These are phyloP conservation scores for Phalaenopsis equestris DNA, from an alignment of 106 monocot species.

Conservation along the genomic window DNA sequence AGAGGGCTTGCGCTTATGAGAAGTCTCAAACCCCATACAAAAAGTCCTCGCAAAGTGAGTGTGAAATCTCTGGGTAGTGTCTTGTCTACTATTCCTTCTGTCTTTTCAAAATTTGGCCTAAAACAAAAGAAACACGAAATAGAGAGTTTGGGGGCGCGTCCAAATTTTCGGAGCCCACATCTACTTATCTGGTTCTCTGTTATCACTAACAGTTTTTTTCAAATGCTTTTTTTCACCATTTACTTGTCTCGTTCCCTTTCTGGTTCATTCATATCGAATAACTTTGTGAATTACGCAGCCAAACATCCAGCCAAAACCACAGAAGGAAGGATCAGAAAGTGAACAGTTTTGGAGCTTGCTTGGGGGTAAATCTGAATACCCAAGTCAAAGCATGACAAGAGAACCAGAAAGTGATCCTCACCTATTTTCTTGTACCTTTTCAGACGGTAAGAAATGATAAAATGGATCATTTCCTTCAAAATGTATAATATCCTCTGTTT, in stretches of 20 bases:
- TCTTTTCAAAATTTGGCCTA: too few species aligned
- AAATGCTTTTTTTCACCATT: not conserved
- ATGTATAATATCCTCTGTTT: not conserved
- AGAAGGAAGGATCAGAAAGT: slow-evolving; percentile 85
- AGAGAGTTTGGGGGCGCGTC: too few species aligned
- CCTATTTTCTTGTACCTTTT: slow-evolving; percentile 71
- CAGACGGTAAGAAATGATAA: slow-evolving; percentile 44
- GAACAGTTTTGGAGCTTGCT: slow-evolving; percentile 90
- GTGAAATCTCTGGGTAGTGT: too few species aligned
- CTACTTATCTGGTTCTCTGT: not conserved
- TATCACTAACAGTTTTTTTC: not conserved
- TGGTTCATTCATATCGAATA: not conserved
- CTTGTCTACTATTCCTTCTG: too few species aligned
- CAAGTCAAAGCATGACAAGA: slow-evolving; percentile 64
- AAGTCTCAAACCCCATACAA: too few species aligned
- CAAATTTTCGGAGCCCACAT: too few species aligned
- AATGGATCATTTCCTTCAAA: not conserved
- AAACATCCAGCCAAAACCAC: slow-evolving; percentile 68
- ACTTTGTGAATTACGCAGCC: slow-evolving; percentile 45
- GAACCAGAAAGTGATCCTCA: slow-evolving; percentile 89
- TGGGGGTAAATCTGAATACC: slow-evolving; percentile 83
- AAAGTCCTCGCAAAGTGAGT: too few species aligned
- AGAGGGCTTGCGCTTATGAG: too few species aligned
- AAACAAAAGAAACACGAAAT: too few species aligned
- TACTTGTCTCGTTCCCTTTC: not conserved